Percentiles rank a stretch among this genome's conserved stretches.
phyloP scores from a whole-genome alignment of 2,329 filamentous ascomycete genomes.

The Pezicula neosporulosa region DNA sequence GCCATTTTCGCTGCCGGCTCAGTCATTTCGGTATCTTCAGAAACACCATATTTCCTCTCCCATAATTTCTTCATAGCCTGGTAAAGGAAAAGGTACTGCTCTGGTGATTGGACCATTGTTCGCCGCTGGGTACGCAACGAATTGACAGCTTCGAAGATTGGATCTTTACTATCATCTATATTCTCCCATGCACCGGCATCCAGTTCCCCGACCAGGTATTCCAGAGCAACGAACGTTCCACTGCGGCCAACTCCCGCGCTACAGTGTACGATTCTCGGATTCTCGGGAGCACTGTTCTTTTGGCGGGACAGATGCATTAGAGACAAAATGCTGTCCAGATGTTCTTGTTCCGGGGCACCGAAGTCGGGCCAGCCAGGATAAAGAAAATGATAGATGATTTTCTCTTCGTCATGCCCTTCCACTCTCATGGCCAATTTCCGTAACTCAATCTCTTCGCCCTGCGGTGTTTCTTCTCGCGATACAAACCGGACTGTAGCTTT shows the following conservation, averaged over 20 bases:
- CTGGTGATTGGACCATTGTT: slow-evolving; percentile 91
- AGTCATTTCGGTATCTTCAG: background rate
- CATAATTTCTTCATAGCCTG: slow-evolving; percentile 75
- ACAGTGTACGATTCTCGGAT: slow-evolving; percentile 80
- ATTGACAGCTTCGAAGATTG: slow-evolving; percentile 77
- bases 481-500: slow-evolving; percentile 63
- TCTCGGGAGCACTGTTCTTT: slow-evolving; percentile 51
- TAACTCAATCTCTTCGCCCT: slow-evolving; percentile 66
- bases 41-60: slow-evolving; percentile 54
- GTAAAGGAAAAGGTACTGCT: slow-evolving; percentile 86
- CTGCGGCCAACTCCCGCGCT: slow-evolving; percentile 92
- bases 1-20: background rate
- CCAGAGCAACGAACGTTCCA: slow-evolving; percentile 94
- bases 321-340: slow-evolving; percentile 64
- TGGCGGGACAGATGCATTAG: slow-evolving; percentile 65
- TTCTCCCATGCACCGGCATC: slow-evolving; percentile 57
- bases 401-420: slow-evolving; percentile 44
- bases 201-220: slow-evolving; percentile 82
- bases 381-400: slow-evolving; percentile 76
- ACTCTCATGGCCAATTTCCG: slow-evolving; percentile 63
- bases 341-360: slow-evolving; percentile 68
- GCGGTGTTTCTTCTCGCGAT: slow-evolving; percentile 42
- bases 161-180: slow-evolving; percentile 45
- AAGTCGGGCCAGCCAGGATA: slow-evolving; percentile 92
- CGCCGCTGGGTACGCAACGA: slow-evolving; percentile 79